Base-by-base conservation (phyloP, 805 yeast species). In the Grigorovia jiainica region DNA sequence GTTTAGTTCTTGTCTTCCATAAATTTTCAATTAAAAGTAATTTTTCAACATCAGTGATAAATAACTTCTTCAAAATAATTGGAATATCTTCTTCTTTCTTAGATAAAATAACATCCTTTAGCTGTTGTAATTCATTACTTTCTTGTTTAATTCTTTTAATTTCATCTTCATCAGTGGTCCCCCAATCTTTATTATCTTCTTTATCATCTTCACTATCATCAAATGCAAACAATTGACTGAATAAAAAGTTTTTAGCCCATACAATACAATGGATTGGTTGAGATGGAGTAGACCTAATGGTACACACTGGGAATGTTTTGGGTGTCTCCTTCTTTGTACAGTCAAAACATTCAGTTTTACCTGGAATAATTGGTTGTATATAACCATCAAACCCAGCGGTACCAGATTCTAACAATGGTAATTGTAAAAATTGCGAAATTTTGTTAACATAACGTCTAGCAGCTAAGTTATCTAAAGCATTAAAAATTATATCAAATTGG, bases 301-400 rank as follows among this genome's bases (percentile, higher is more conserved):
- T 92, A 60, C 99, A 92, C 1, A 92, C 96, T 0, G 99, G 97
- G 60, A 78, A 92, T 0, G 92, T 73, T 55, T 84, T 87, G 5
- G 97, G 95, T 0, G 94, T 79, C 30, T 79, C 92, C 54, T 90
- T 87, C 5, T 82, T 76, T 20, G 79, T 76, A 62, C 99, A 92
- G 47, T 87, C 96, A 62, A 87, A 94, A 63, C 99, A 92, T 64
- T 92, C 98, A 2, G 94, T 78, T 38, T 65, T 51, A 40, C 80
- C 78, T 1, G 95, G 94, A 47, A 76, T 71, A 43, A 92, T 90
- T 2, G 96, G 96, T 56, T 87, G 95, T 27, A 85, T 84, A 59
- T 92, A 96, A 18, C 99, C 99, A 47, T 79, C 80, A 48, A 81
- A 83, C 1, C 99, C 99, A 0, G 96, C 84, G 0, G 97, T 89